Evolutionary conservation across 129 eudicot species (phyloP).

Genomic region (sunflower (Helianthus annuus)): DNA sequence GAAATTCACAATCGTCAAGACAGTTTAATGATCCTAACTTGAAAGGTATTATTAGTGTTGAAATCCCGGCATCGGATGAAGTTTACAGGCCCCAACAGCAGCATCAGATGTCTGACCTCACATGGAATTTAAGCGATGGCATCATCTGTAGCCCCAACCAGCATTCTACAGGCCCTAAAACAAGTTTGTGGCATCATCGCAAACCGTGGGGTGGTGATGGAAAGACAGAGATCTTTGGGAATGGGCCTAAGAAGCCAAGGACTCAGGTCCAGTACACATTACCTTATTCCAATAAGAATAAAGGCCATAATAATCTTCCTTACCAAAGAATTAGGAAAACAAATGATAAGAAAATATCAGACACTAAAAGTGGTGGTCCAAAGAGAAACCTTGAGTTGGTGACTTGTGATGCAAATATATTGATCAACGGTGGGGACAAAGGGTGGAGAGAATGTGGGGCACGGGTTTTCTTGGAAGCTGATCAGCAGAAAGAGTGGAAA

Average conservation of each 20-base stretch:
- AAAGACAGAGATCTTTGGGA: constrained; percentile 42
- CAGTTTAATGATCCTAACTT: constrained; percentile 29
- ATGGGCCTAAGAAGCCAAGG: constrained; percentile 82
- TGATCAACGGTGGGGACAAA: constrained; percentile 63
- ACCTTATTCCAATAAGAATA: constrained; percentile 52
- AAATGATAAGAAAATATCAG: constrained; percentile 53
- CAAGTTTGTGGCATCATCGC: constrained; percentile 42
- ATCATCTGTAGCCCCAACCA: constrained; percentile 45
- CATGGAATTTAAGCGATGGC: constrained; percentile 43
- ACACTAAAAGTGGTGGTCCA: constrained; percentile 34
- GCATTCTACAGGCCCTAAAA: constrained; percentile 32
- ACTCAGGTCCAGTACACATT: constrained; percentile 80
- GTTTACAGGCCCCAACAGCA: constrained; percentile 17
- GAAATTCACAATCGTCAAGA: constrained; percentile 13
- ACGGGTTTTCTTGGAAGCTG: constrained; percentile 60
- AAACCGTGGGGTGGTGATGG: constrained; percentile 47
- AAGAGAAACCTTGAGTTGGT: constrained; percentile 59
- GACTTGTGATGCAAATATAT: constrained; percentile 75
- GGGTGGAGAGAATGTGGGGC: constrained; percentile 95
- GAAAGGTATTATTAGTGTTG: constrained; percentile 52
- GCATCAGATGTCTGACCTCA: constrained; percentile 38
- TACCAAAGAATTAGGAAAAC: constrained; percentile 69
- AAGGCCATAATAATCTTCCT: constrained; percentile 45
- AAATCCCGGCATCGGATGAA: constrained; percentile 50
- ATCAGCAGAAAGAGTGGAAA: constrained; percentile 80